These are phyloP conservation scores for Danielia reshetovae DNA, from an alignment of 805 yeast genomes.

Conservation along the genomic window DNA sequence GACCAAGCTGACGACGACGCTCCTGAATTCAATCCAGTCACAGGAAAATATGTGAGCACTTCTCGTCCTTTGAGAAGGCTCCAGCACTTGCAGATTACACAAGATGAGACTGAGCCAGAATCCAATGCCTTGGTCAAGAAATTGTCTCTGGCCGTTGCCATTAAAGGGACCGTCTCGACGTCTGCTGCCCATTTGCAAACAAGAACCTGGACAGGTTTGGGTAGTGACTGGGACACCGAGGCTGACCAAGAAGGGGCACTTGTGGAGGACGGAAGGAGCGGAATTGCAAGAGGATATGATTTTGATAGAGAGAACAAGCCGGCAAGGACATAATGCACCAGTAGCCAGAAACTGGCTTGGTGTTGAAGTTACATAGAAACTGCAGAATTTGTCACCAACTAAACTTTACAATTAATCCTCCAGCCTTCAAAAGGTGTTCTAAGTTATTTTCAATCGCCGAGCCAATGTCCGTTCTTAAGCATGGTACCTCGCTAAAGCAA, in stretches of 20 bases:
- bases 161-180: conserved; percentile 80
- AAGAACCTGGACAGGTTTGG: conserved; percentile 85
- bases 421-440: too few relatives aligned
- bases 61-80: conserved; percentile 72
- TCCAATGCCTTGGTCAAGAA: conserved; percentile 45
- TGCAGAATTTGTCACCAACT: not conserved
- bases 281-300: conserved; percentile 86
- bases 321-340: not conserved
- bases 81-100: conserved; percentile 61
- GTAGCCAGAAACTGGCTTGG: too few relatives aligned
- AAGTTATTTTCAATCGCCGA: too few relatives aligned
- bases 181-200: conserved; percentile 74
- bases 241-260: conserved; percentile 62
- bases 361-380: too few relatives aligned
- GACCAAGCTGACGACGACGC: conserved; percentile 46
- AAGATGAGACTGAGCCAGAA: conserved; percentile 20
- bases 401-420: too few relatives aligned
- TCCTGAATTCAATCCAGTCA: conserved; percentile 86
- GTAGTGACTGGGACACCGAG: conserved; percentile 62
- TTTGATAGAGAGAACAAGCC: conserved; percentile 18
- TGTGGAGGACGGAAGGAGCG: conserved; percentile 78
- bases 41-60: conserved; percentile 67
- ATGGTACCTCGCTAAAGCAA: too few relatives aligned
- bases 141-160: conserved; percentile 55
- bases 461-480: too few relatives aligned